Conservation (phyloP, 2,329 filamentous ascomycete species). For the Ophiostoma sp. region DNA sequence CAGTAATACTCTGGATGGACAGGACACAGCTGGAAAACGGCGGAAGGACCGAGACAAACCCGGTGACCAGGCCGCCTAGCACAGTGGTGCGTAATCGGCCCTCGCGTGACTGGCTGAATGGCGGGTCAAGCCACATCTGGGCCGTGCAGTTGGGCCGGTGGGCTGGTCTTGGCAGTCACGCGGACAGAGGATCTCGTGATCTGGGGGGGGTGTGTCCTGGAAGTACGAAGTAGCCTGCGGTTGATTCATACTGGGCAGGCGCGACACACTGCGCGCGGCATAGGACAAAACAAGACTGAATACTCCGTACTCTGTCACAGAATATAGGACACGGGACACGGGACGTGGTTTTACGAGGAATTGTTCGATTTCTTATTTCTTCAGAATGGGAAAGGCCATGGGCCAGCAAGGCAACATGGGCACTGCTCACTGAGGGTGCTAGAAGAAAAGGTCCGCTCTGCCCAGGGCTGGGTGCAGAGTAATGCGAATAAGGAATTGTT, state of each 20-base stretch:
- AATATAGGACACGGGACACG: too few species aligned
- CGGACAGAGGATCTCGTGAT: constrained; percentile 24
- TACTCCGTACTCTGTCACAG: background rate
- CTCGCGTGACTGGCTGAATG: constrained; percentile 26
- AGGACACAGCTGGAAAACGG: background rate
- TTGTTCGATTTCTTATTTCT: too few species aligned
- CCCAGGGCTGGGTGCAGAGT: too few species aligned
- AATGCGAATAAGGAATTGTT: background rate
- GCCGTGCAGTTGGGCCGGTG: background rate
- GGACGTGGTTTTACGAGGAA: background rate
- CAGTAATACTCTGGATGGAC: too few species aligned
- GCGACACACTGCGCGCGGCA: background rate
- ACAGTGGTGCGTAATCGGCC: constrained; percentile 17
- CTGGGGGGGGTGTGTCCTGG: too few species aligned
- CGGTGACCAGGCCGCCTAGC: constrained; percentile 20
- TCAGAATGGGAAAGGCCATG: too few species aligned
- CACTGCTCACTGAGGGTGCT: background rate
- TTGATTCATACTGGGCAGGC: background rate
- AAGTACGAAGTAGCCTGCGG: too few species aligned
- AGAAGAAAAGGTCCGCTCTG: background rate
- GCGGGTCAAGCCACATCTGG: constrained; percentile 16
- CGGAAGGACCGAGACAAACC: constrained; percentile 23
- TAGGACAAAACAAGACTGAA: background rate
- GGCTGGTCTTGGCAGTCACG: constrained; percentile 16
- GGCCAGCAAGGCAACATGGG: too few species aligned